Evolutionary conservation across 2,329 filamentous ascomycete genomes (phyloP).

Genomic region (Aspergillus thermomutatus): DNA sequence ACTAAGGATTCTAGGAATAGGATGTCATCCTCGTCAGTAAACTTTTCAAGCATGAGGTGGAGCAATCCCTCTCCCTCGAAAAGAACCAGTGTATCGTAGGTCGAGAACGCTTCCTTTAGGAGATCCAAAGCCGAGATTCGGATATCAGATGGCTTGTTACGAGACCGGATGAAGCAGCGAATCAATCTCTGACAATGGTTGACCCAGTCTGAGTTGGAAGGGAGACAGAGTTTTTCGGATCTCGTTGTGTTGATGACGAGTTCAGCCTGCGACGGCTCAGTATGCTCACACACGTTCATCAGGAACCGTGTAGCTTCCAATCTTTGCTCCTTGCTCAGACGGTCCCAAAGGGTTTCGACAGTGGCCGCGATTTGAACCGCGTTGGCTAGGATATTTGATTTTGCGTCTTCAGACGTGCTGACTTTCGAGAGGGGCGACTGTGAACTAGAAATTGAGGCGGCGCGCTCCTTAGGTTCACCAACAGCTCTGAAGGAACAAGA

Average conservation of each 20-base stretch:
- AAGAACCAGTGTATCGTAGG: conserved; percentile 26
- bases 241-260: conserved; percentile 35
- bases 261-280: conserved; percentile 38
- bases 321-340: conserved; percentile 33
- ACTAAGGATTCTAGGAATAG: conserved; percentile 39
- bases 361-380: conserved; percentile 35
- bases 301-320: conserved; percentile 35
- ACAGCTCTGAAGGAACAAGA: conserved; percentile 33
- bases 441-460: conserved; percentile 19
- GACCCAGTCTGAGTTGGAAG: conserved; percentile 32
- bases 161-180: conserved; percentile 35
- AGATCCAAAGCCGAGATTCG: conserved; percentile 39
- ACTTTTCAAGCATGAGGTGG: conserved; percentile 30
- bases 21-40: conserved; percentile 36
- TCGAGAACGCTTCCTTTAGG: conserved; percentile 37
- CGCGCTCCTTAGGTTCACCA: conserved; percentile 24
- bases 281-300: conserved; percentile 32
- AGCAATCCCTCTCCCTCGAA: conserved; percentile 34
- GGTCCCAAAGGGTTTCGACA: conserved; percentile 37
- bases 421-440: conserved; percentile 23
- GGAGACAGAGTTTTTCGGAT: conserved; percentile 32
- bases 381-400: conserved; percentile 37
- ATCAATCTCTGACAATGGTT: conserved; percentile 33
- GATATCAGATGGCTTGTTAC: conserved; percentile 37
- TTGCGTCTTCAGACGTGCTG: conserved; percentile 32